Evolutionary conservation across 768 basidiomycete species (phyloP).

Genomic region (Tremella yokohamensis): DNA sequence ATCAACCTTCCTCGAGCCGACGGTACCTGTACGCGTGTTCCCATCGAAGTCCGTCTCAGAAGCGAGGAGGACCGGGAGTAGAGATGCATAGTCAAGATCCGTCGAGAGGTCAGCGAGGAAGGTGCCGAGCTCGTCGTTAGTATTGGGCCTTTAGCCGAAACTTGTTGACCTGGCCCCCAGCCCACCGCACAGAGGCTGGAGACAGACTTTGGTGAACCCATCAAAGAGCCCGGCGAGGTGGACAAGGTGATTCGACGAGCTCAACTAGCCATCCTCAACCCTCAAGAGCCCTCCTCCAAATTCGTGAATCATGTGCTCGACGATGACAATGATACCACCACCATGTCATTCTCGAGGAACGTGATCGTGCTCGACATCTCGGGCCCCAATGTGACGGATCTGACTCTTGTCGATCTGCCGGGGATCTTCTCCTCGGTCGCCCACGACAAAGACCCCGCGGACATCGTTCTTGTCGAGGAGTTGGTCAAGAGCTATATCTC

Average conservation of each 20-base stretch:
- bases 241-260: neutral
- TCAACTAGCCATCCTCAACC: neutral
- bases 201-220: no score
- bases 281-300: neutral
- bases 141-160: neutral
- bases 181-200: slow-evolving; percentile 17
- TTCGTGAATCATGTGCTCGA: neutral
- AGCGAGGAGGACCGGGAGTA: slow-evolving; percentile 11
- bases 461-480: slow-evolving; percentile 53
- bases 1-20: slow-evolving; percentile 20
- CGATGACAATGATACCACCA: neutral
- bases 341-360: neutral
- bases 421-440: slow-evolving; percentile 62
- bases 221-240: no score
- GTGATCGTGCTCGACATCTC: no score
- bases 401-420: slow-evolving; percentile 48
- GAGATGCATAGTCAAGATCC: slow-evolving; percentile 12
- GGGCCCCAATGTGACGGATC: slow-evolving; percentile 13
- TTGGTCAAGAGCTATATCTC: slow-evolving; percentile 58
- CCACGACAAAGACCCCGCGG: slow-evolving; percentile 52
- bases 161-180: slow-evolving; percentile 44
- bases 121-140: neutral
- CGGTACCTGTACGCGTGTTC: slow-evolving; percentile 13
- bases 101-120: slow-evolving; percentile 6
- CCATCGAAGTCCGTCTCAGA: slow-evolving; percentile 14